Conservation (phyloP, 1,139 yeast genomes). For the Candida labiduridarum region DNA sequence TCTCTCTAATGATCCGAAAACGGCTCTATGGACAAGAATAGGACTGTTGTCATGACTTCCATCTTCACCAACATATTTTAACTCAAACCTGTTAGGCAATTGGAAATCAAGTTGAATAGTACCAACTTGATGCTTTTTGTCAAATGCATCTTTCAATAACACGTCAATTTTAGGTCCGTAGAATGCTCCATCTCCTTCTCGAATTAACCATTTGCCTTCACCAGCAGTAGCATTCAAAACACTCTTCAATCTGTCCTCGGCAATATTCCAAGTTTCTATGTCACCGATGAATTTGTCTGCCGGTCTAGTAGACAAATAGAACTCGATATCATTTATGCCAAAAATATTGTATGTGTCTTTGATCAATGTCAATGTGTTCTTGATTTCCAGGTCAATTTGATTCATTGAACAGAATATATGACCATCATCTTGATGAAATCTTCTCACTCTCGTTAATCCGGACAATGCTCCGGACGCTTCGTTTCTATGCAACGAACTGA, state of each 20-base stretch:
- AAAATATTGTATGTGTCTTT: conserved; percentile 79
- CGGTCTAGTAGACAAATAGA: conserved; percentile 88
- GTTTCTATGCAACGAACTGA: conserved; percentile 91
- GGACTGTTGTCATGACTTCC: conserved; percentile 63
- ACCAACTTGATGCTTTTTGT: conserved; percentile 91
- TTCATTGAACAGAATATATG: conserved; percentile 89
- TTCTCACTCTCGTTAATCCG: conserved; percentile 91
- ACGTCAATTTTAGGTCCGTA: conserved; percentile 97
- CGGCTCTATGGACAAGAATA: conserved; percentile 93
- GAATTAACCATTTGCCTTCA: conserved; percentile 62
- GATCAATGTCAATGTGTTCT: conserved; percentile 71
- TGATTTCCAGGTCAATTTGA: conserved; percentile 81
- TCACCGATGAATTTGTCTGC: conserved; percentile 83
- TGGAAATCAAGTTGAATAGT: conserved; percentile 96
- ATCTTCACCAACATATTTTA: conserved; percentile 59
- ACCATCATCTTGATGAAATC: conserved; percentile 99
- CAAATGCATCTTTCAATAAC: conserved; percentile 77
- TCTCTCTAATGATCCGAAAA: conserved; percentile 91
- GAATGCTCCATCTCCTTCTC: conserved; percentile 96
- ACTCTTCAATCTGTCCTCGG: conserved; percentile 69
- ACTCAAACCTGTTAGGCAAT: conserved; percentile 80
- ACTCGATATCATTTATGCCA: conserved; percentile 66
- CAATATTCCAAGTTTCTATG: conserved; percentile 77
- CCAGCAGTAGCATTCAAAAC: conserved; percentile 66
- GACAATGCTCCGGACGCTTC: conserved; percentile 94